Evolutionary conservation across 106 monocot genomes (phyloP).

Genomic region (Allium fistulosum): DNA sequence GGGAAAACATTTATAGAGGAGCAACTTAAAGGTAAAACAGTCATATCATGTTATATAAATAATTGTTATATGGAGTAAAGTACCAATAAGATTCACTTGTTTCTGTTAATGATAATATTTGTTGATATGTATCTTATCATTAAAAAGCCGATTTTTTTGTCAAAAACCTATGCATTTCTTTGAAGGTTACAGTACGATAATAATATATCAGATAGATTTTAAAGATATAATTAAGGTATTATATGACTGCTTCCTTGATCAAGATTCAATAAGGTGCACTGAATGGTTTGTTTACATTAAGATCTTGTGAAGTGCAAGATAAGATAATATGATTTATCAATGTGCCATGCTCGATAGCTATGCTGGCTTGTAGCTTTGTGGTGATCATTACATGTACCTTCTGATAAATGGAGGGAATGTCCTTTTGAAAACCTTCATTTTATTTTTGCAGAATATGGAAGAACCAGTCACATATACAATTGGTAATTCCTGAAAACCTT

Average conservation of each 20-base stretch:
- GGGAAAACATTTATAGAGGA: slow-evolving; percentile 55
- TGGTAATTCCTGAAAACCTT: slow-evolving; percentile 18
- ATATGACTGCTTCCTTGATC: too few relatives aligned
- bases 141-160: too few relatives aligned
- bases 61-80: neutral
- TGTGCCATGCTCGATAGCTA: neutral
- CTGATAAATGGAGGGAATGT: neutral
- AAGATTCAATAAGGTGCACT: too few relatives aligned
- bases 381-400: neutral
- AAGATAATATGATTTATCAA: neutral
- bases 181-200: too few relatives aligned
- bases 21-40: slow-evolving; percentile 39
- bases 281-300: too few relatives aligned
- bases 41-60: neutral
- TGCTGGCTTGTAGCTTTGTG: neutral
- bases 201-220: too few relatives aligned
- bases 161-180: too few relatives aligned
- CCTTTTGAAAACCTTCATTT: neutral
- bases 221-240: too few relatives aligned
- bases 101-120: too few relatives aligned
- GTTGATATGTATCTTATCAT: too few relatives aligned
- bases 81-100: too few relatives aligned
- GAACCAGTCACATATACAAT: slow-evolving; percentile 58
- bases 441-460: slow-evolving; percentile 41
- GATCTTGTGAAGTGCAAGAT: neutral